Evolutionary conservation across 106 monocot genomes (phyloP), one percentile per base, ranked within the genome.

Genomic region (Triglochin maritima): DNA sequence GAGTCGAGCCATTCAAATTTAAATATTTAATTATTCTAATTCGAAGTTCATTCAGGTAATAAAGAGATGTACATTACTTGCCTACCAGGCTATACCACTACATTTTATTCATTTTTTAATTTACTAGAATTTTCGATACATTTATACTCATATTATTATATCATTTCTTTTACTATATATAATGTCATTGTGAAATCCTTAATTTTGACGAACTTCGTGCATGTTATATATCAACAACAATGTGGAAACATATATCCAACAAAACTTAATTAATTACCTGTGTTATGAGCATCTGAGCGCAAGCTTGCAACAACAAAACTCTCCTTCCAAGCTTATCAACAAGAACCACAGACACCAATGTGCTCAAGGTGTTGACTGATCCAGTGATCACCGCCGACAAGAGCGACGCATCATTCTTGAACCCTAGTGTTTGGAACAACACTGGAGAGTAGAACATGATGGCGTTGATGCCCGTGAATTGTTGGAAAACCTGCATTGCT

Each of bases 361-460:
- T 72, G 42, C 17, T 7, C 3, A 62, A 6, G 4, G 63, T 53
- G 62, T 72, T 72, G 29, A 72, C 71, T 4, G 14, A 2, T 8
- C 62, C 71, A 6, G 62, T 72, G 50, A 72, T 46, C n/a, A 62
- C 71, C 13, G 71, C 71, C 17, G 71, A 72, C 43, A 52, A 17
- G 2, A 72, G 7, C n/a, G 71, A 72, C 12, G 71, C 71, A 43
- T 63, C 62, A 62, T 44, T 53, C 45, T 52, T 44, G 52, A 72
- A 72, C 46, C 71, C 71, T 13, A 73, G 0, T 3, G 65, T 64
- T 9, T 56, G 14, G 73, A 64, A 73, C 15, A 73, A 56, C 2
- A 73, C 73, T 0, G 73, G 65, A 15, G 73, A 64, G 64, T 64
- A 73, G 73, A 64, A 73, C 73, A 73, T 73, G 46, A 73, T 73